Conservation (phyloP, 768 basidiomycete species). For the Termitomyces sp. region DNA sequence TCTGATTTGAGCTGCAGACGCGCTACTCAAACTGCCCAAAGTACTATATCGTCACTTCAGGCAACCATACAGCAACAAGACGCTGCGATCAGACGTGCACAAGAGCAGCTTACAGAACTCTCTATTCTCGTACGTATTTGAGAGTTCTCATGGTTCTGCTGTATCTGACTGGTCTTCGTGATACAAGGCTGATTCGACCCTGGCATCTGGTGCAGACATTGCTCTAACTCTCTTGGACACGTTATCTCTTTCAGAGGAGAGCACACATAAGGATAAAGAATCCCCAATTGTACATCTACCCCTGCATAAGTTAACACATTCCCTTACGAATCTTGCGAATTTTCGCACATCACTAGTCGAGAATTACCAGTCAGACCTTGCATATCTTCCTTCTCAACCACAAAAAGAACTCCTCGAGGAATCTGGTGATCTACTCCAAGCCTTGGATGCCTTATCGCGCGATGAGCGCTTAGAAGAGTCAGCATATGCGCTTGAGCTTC, state of each 20-base stretch:
- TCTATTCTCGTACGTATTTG: slow-evolving; percentile 23
- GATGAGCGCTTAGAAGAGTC: slow-evolving; percentile 11
- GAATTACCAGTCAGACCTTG: slow-evolving; percentile 1
- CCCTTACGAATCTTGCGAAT: slow-evolving; percentile 8
- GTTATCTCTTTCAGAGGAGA: neutral
- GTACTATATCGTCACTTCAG: slow-evolving; percentile 23
- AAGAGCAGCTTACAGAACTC: slow-evolving; percentile 26
- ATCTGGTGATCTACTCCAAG: neutral
- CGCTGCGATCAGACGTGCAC: slow-evolving; percentile 15
- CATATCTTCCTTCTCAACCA: neutral
- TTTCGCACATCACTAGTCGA: slow-evolving; percentile 13
- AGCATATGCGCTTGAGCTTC: slow-evolving; percentile 14
- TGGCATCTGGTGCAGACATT: slow-evolving; percentile 11
- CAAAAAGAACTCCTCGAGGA: slow-evolving; percentile 9
- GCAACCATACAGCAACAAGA: slow-evolving; percentile 21
- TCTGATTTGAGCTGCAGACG: slow-evolving; percentile 14
- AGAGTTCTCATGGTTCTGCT: neutral
- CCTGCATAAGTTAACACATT: slow-evolving; percentile 1
- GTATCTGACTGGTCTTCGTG: neutral
- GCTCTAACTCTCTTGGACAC: slow-evolving; percentile 11
- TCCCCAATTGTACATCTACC: neutral
- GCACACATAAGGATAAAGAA: neutral
- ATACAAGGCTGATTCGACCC: slow-evolving; percentile 15
- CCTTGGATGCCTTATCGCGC: neutral
- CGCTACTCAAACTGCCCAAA: slow-evolving; percentile 21